Evolutionary conservation across 2,329 filamentous ascomycete genomes (phyloP).

Genomic region (Neoarthrinium moseri): DNA sequence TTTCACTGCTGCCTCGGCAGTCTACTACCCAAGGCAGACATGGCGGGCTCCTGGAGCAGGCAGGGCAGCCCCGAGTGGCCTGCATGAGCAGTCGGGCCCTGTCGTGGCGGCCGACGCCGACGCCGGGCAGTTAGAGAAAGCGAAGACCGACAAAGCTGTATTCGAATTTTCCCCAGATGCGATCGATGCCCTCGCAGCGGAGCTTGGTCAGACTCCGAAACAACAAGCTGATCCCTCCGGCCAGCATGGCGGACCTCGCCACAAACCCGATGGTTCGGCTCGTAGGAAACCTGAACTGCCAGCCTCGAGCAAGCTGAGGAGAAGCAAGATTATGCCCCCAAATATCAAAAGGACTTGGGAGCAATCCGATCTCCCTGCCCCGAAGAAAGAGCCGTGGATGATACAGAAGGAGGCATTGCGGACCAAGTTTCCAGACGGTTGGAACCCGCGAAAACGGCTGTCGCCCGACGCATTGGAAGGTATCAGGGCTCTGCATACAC

Average conservation of each 20-base stretch:
- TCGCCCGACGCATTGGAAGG: constrained; percentile 92
- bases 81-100: neutral
- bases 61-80: neutral
- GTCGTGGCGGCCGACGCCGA: constrained; percentile 11
- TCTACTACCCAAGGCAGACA: constrained; percentile 14
- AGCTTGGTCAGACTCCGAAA: constrained; percentile 5
- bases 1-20: constrained; percentile 20
- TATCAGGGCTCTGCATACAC: constrained; percentile 77
- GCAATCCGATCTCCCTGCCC: constrained; percentile 12
- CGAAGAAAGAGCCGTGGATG: constrained; percentile 60
- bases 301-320: constrained; percentile 19
- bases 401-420: constrained; percentile 72
- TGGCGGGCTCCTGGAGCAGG: neutral
- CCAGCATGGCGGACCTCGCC: neutral
- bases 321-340: constrained; percentile 22
- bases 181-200: constrained; percentile 28
- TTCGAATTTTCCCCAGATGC: constrained; percentile 33
- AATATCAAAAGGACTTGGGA: constrained; percentile 8
- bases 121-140: constrained; percentile 15
- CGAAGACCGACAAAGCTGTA: constrained; percentile 23
- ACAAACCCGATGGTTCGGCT: neutral
- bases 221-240: neutral
- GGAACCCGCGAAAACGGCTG: constrained; percentile 80
- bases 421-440: constrained; percentile 77
- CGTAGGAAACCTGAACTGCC: constrained; percentile 11